phyloP scores from a whole-genome alignment of 805 yeast genomes.

The Yamadazyma sp. region DNA sequence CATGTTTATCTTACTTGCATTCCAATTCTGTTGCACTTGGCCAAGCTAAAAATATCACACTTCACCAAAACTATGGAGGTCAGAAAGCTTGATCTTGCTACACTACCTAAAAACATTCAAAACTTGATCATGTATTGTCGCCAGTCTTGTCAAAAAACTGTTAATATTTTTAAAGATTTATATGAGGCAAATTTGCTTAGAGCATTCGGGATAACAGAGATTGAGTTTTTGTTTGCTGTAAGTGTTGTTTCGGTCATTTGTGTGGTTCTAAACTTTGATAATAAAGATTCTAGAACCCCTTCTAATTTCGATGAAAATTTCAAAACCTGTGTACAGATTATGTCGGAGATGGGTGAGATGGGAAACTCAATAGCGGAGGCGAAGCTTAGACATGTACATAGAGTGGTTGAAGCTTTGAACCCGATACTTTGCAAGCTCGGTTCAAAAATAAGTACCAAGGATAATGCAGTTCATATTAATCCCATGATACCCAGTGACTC shows the following conservation, averaged over 20 bases:
- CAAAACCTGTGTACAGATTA: neutral
- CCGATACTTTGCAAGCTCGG: conserved; percentile 3
- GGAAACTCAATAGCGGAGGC: conserved; percentile 9
- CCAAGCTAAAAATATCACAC: conserved; percentile 18
- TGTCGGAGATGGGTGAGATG: conserved; percentile 4
- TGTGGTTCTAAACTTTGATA: conserved; percentile 17
- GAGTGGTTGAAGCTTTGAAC: conserved; percentile 2
- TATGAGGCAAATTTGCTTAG: conserved; percentile 20
- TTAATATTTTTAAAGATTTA: conserved; percentile 24
- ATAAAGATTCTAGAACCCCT: neutral
- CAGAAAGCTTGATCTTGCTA: neutral
- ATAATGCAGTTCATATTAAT: neutral
- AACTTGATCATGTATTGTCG: conserved; percentile 19
- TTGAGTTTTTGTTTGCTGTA: conserved; percentile 25
- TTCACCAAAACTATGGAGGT: conserved; percentile 8
- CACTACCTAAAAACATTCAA: conserved; percentile 22
- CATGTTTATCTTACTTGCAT: conserved; percentile 26
- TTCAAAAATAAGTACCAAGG: neutral
- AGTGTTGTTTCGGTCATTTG: conserved; percentile 24
- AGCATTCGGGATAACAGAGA: conserved; percentile 27
- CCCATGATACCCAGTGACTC: no score
- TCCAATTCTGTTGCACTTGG: conserved; percentile 25
- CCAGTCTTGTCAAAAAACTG: conserved; percentile 23
- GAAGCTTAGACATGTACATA: conserved; percentile 7
- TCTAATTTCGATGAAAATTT: conserved; percentile 6